phyloP scores from a whole-genome alignment of 192 early-diverging fungal genomes.

The Lunasporangiospora selenospora region DNA sequence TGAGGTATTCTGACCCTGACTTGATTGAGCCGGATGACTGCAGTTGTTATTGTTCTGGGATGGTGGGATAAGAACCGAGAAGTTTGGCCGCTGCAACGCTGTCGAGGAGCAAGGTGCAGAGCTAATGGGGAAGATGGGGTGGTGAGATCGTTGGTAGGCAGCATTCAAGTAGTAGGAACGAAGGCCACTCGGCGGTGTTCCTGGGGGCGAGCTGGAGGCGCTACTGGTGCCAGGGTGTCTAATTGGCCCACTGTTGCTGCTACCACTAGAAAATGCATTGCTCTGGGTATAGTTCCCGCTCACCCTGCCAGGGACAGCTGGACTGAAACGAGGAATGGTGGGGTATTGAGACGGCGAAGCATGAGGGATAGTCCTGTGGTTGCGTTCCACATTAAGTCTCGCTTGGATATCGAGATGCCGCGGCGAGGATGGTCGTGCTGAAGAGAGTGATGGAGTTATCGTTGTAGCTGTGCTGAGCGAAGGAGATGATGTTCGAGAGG shows the following conservation, averaged over 20 bases:
- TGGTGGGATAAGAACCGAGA: slow-evolving; percentile 6
- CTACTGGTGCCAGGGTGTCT: slow-evolving; percentile 17
- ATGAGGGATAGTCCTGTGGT: slow-evolving; percentile 16
- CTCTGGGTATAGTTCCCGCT: slow-evolving; percentile 29
- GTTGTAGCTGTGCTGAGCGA: neutral
- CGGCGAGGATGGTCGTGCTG: neutral
- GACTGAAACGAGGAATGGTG: slow-evolving; percentile 30
- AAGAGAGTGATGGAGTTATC: neutral
- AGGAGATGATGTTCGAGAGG: neutral
- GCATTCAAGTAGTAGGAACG: slow-evolving; percentile 32
- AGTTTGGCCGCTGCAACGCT: slow-evolving; percentile 5
- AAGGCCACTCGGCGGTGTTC: slow-evolving; percentile 29
- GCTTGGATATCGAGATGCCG: slow-evolving; percentile 6
- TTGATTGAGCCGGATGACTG: no score
- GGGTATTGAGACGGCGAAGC: slow-evolving; percentile 27
- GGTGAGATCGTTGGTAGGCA: slow-evolving; percentile 31
- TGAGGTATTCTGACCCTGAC: no score
- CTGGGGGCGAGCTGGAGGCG: slow-evolving; percentile 44
- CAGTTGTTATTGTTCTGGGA: no score
- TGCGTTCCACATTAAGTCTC: slow-evolving; percentile 28
- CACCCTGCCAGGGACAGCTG: slow-evolving; percentile 16
- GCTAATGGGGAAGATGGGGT: slow-evolving; percentile 6
- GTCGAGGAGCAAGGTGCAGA: neutral
- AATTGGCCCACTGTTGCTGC: neutral
- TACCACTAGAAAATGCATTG: neutral